phyloP scores from a whole-genome alignment of 257 asterid genomes.

The Nicotiana otophora region DNA sequence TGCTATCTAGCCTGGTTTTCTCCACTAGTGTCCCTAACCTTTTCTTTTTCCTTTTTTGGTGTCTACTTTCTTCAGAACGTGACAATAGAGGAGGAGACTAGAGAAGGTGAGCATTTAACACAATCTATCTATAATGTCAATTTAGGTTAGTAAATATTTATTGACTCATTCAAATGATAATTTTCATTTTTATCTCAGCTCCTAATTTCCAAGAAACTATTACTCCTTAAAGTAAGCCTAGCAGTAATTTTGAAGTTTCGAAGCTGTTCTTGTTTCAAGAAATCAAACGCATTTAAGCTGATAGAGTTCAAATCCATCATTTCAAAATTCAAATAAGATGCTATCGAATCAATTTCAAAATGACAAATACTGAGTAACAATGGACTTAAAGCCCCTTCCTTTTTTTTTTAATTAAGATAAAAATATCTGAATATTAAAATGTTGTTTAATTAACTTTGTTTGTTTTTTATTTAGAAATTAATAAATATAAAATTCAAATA shows the following conservation, averaged over 20 bases:
- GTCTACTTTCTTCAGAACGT: slow-evolving; percentile 9
- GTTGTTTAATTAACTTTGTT: too few relatives aligned
- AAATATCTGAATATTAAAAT: too few relatives aligned
- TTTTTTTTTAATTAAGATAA: too few relatives aligned
- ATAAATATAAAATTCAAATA: too few relatives aligned
- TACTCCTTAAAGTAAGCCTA: background rate
- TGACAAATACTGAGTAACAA: background rate
- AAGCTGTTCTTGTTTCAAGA: background rate
- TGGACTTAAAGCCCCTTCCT: background rate
- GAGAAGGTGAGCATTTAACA: too few relatives aligned
- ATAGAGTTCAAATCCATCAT: background rate
- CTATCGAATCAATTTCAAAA: background rate
- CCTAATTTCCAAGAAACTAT: background rate
- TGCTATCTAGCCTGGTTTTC: slow-evolving; percentile 19
- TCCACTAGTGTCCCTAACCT: slow-evolving; percentile 8
- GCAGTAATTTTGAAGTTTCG: background rate
- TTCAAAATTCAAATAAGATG: background rate
- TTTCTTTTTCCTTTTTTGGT: slow-evolving; percentile 3
- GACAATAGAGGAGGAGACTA: slow-evolving; percentile 1
- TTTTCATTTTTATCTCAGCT: too few relatives aligned
- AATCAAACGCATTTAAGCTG: background rate
- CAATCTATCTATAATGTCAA: too few relatives aligned
- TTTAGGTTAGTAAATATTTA: background rate
- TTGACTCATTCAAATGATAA: background rate
- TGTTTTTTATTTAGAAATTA: too few relatives aligned